Evolutionary conservation across 768 basidiomycete genomes (phyloP).

Genomic region (Tricholoma furcatifolium): DNA sequence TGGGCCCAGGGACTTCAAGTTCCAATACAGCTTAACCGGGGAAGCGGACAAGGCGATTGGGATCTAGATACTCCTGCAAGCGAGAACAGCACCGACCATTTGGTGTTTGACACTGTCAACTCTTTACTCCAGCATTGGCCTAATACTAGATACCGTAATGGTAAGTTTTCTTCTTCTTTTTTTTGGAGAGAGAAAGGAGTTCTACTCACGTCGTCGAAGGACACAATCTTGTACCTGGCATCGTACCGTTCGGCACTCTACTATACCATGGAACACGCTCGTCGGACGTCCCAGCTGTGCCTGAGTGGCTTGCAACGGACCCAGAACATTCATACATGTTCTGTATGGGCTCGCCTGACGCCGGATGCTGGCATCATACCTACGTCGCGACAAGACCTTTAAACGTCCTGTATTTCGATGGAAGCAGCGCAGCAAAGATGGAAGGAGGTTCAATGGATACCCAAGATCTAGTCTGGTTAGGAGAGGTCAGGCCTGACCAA

Average conservation of each 20-base stretch:
- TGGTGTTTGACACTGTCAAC: constrained; percentile 33
- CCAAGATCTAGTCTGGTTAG: constrained; percentile 49
- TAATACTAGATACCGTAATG: constrained; percentile 35
- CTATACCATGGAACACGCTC: constrained; percentile 34
- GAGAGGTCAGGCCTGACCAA: constrained; percentile 23
- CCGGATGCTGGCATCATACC: constrained; percentile 40
- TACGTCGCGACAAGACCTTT: constrained; percentile 36
- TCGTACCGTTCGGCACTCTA: constrained; percentile 26
- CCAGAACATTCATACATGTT: constrained; percentile 41
- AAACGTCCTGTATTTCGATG: constrained; percentile 52
- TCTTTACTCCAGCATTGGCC: constrained; percentile 38
- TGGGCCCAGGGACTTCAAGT: constrained; percentile 3
- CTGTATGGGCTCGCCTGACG: constrained; percentile 21
- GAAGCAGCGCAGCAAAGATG: constrained; percentile 46
- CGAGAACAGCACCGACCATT: constrained; percentile 22
- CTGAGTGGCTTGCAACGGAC: constrained; percentile 39
- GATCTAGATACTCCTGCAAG: constrained; percentile 14
- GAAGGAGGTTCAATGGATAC: constrained; percentile 31
- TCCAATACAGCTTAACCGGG: neutral
- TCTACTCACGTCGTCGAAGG: neutral
- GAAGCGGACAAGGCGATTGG: neutral
- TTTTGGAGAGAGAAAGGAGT: too few species aligned
- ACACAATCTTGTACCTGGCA: constrained; percentile 11
- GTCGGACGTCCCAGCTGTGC: constrained; percentile 23
- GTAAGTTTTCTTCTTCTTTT: constrained; percentile 15